Conservation (phyloP, 2,329 filamentous ascomycete genomes). For the Venturiaceae sp. region DNA sequence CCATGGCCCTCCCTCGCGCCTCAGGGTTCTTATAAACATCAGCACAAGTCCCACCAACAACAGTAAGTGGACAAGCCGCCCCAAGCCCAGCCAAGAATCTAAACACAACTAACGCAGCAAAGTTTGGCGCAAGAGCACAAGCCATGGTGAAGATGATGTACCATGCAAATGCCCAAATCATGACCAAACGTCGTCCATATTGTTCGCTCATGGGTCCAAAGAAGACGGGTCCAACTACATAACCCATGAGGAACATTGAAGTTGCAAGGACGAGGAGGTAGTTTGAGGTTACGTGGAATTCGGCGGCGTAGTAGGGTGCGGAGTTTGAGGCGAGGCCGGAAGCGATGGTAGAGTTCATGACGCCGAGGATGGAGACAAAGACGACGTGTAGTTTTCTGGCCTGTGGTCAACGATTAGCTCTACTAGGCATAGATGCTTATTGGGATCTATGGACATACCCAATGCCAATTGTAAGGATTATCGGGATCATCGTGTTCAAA, state of each 20-base stretch:
- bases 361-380: slow-evolving; percentile 45
- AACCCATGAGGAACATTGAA: slow-evolving; percentile 41
- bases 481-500: slow-evolving; percentile 29
- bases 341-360: slow-evolving; percentile 60
- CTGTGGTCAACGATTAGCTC: slow-evolving; percentile 21
- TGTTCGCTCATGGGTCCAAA: slow-evolving; percentile 35
- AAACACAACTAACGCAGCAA: slow-evolving; percentile 33
- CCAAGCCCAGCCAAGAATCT: slow-evolving; percentile 32
- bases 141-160: slow-evolving; percentile 37
- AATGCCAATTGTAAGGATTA: slow-evolving; percentile 32
- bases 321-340: slow-evolving; percentile 56
- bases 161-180: slow-evolving; percentile 40
- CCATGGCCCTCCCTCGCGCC: slow-evolving; percentile 49
- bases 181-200: slow-evolving; percentile 35
- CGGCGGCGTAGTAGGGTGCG: slow-evolving; percentile 44
- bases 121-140: slow-evolving; percentile 33
- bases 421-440: background rate
- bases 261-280: slow-evolving; percentile 36
- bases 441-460: background rate
- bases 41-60: slow-evolving; percentile 53
- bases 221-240: slow-evolving; percentile 32
- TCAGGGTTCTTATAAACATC: slow-evolving; percentile 53
- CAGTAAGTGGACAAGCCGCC: slow-evolving; percentile 42
- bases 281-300: slow-evolving; percentile 45
- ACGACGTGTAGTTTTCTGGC: slow-evolving; percentile 46